phyloP scores from a whole-genome alignment of 805 yeast genomes.

The Lipomyces sp. region DNA sequence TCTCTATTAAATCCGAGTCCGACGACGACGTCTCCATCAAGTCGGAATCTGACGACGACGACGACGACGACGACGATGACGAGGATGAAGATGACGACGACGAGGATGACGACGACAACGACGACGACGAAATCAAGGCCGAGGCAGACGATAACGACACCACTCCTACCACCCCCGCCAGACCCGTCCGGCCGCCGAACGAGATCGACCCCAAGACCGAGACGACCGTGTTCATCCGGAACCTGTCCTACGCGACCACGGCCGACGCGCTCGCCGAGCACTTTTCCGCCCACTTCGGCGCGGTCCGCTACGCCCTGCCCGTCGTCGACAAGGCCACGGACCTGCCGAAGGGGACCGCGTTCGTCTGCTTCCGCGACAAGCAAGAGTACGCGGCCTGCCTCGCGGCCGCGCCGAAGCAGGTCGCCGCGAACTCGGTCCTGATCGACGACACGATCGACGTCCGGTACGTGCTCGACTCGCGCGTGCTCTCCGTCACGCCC shows the following conservation, averaged over 20 bases:
- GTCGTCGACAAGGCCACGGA: conserved; percentile 85
- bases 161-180: not conserved
- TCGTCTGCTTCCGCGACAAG: conserved; percentile 73
- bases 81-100: conserved; percentile 23
- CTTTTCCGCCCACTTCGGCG: conserved; percentile 71
- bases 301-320: conserved; percentile 88
- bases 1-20: conserved; percentile 16
- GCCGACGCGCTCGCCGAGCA: conserved; percentile 73
- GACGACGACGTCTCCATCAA: conserved; percentile 32
- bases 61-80: conserved; percentile 23
- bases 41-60: conserved; percentile 27
- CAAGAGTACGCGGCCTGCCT: conserved; percentile 67
- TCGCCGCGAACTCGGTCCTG: conserved; percentile 54
- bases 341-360: conserved; percentile 89
- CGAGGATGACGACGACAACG: conserved; percentile 13
- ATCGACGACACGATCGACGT: conserved; percentile 84
- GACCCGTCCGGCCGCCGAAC: conserved; percentile 19
- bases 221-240: conserved; percentile 79
- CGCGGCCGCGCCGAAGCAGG: conserved; percentile 70
- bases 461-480: conserved; percentile 82
- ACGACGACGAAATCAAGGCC: not conserved
- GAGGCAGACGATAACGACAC: not conserved
- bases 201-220: conserved; percentile 32
- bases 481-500: conserved; percentile 77
- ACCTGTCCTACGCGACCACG: conserved; percentile 92